phyloP scores from a whole-genome alignment of 108 stramenopile species.

The Seminavis robusta region DNA sequence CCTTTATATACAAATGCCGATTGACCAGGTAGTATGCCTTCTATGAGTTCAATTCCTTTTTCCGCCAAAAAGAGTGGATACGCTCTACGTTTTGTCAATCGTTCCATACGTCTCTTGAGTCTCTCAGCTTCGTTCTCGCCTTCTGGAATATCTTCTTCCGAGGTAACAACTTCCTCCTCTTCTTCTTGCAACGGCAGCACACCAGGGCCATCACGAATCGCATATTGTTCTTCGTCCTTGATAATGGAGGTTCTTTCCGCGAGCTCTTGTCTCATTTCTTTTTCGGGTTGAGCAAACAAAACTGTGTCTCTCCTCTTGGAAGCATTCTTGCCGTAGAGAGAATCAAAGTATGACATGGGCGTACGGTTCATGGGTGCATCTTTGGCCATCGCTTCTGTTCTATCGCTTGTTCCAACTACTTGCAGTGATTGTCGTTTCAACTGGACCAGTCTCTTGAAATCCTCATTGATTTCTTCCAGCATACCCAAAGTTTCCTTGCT shows the following conservation, averaged over 20 bases:
- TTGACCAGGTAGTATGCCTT: slow-evolving; percentile 25
- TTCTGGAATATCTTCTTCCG: background rate
- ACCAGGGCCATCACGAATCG: slow-evolving; percentile 27
- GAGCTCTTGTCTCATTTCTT: slow-evolving; percentile 41
- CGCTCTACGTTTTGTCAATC: slow-evolving; percentile 60
- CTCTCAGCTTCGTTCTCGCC: background rate
- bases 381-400: no score
- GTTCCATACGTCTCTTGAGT: slow-evolving; percentile 22
- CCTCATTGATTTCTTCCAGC: no score
- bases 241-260: slow-evolving; percentile 37
- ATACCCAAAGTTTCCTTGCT: no score
- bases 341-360: no score
- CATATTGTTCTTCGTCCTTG: slow-evolving; percentile 44
- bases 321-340: no score
- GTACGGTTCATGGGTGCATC: no score
- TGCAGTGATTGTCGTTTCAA: no score
- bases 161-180: slow-evolving; percentile 3
- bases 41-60: slow-evolving; percentile 69
- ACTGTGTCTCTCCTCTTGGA: no score
- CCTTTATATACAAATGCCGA: background rate
- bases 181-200: no score
- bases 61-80: slow-evolving; percentile 85
- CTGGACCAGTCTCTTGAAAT: no score
- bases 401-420: no score
- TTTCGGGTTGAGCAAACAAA: no score